Conservation (phyloP, 768 basidiomycete species). For the Pleurotus platypus region DNA sequence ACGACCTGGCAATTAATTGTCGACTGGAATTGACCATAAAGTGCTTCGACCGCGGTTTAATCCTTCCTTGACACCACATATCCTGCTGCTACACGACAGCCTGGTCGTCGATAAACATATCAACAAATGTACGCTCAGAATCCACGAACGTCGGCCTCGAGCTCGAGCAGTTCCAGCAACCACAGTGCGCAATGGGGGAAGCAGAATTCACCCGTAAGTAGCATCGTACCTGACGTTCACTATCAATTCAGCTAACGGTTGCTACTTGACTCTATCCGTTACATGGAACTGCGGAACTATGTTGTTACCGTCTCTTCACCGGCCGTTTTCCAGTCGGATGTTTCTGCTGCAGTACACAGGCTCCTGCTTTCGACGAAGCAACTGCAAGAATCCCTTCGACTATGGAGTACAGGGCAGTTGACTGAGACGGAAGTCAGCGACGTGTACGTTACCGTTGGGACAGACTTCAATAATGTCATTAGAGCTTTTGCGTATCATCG, state of each 20-base stretch:
- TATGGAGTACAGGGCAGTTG: constrained; percentile 62
- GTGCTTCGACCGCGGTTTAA: background rate
- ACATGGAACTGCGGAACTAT: no score
- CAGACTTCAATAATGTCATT: constrained; percentile 81
- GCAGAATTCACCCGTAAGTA: constrained; percentile 5
- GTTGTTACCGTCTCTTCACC: no score
- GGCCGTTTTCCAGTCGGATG: constrained; percentile 31
- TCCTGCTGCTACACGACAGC: background rate
- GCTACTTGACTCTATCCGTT: no score
- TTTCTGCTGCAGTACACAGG: constrained; percentile 56
- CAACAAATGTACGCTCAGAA: constrained; percentile 3
- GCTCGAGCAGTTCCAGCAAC: constrained; percentile 8
- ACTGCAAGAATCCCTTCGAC: constrained; percentile 67
- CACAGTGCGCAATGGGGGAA: constrained; percentile 6
- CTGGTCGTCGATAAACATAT: background rate
- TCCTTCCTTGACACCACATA: background rate
- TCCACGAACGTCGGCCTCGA: constrained; percentile 5
- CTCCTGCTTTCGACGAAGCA: constrained; percentile 82
- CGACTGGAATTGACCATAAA: background rate
- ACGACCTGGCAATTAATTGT: background rate
- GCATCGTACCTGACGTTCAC: background rate
- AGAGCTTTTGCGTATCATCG: constrained; percentile 69
- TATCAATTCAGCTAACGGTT: background rate
- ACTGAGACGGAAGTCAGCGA: constrained; percentile 78
- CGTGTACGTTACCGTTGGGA: constrained; percentile 84